Evolutionary conservation across 23 red algal genomes (phyloP), one percentile per base, ranked within the genome.

Genomic region (Chondrus crispus): DNA sequence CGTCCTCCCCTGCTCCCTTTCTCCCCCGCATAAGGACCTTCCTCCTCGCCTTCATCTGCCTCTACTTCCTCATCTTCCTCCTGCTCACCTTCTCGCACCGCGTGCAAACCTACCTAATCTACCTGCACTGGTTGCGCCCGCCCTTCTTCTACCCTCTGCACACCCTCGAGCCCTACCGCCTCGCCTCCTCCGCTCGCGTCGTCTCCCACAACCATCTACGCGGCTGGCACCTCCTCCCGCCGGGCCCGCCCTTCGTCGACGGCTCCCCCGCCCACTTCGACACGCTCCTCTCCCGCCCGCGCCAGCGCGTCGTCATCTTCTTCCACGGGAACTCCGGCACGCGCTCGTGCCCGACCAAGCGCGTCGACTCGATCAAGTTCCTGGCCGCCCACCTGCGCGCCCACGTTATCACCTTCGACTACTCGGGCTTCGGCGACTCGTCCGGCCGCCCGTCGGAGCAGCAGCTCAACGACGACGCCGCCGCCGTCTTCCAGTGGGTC

Each of bases 371-470:
- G 39, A 41, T 94, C n/a, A 69, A 72, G 22, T 47, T 88, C 36
- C 52, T 94, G 50, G 49, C 50, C 9, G 66, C 92, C 18, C 92
- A 94, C 32, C 40, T 88, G 2, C 54, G 73, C 62, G 92, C 81
- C 24, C 92, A 94, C 62, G 84, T 94, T 22, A 80, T 94, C 46
- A 88, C 92, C 40, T 94, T 94, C 39, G 92, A 94, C 53, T 82
- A 88, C 30, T 79, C 82, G 20, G 92, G 92, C 33, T 94, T 88
- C 24, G 92, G 82, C 46, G 92, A 94, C 82, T 76, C 62, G 18
- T 52, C 49, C 6, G 81, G 72, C 2, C 50, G 62, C 7, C 92
- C 92, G 33, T 80, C 50, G 5, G 81, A 75, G 46, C 49, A 64
- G 14, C 47, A 46, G n/a, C 64, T 94, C 0, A 52, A 69, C 9